Conservation (phyloP, 2,329 filamentous ascomycete genomes). For the Talaromyces verruculosus region DNA sequence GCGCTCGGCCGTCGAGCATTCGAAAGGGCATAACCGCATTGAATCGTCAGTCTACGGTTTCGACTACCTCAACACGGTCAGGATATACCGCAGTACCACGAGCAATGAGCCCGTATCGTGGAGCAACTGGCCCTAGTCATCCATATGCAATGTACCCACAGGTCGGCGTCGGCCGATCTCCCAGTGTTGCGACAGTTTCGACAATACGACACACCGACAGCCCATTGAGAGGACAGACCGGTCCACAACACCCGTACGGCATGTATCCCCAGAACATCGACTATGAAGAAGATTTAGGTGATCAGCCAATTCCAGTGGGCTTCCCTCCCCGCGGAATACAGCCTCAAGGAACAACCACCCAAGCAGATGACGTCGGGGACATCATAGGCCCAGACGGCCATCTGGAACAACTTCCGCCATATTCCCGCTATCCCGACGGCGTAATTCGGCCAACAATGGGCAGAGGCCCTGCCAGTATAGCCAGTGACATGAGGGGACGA, state of each 20-base stretch:
- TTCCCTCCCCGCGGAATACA: constrained; percentile 65
- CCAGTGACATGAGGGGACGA: constrained; percentile 25
- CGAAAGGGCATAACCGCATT: constrained; percentile 37
- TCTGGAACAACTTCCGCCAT: constrained; percentile 86
- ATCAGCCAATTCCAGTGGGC: constrained; percentile 62
- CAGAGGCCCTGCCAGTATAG: constrained; percentile 40
- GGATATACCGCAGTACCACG: constrained; percentile 49
- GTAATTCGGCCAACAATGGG: constrained; percentile 57
- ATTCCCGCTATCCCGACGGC: constrained; percentile 83
- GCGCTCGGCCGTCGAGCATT: constrained; percentile 36
- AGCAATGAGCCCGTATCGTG: constrained; percentile 65
- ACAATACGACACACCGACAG: constrained; percentile 61
- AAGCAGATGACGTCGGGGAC: constrained; percentile 71
- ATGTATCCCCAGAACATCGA: constrained; percentile 82
- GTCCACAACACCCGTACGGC: constrained; percentile 79
- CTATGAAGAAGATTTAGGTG: constrained; percentile 54
- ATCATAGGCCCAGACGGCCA: constrained; percentile 86
- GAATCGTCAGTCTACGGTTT: constrained; percentile 34
- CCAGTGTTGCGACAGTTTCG: constrained; percentile 70
- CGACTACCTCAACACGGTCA: constrained; percentile 32
- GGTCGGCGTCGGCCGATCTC: constrained; percentile 56
- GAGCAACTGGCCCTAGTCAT: constrained; percentile 72
- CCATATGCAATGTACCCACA: constrained; percentile 85
- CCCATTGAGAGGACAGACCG: constrained; percentile 60
- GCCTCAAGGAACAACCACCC: constrained; percentile 65